phyloP scores from a whole-genome alignment of 176 grass and related monocot species.

The Zoysia japonica region DNA sequence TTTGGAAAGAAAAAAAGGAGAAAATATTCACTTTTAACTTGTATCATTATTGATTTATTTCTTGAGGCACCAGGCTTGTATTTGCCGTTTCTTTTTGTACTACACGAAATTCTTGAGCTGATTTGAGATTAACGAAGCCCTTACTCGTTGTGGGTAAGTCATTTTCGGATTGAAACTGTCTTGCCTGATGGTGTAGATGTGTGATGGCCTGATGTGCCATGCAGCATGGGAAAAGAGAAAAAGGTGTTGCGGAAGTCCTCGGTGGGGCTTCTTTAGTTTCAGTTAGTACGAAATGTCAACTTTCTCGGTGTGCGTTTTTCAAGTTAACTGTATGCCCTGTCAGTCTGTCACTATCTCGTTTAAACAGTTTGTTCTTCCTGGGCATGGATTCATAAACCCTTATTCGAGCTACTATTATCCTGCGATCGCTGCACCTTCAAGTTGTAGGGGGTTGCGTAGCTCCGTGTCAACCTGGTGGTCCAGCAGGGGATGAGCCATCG shows the following conservation, averaged over 20 bases:
- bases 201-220: background rate
- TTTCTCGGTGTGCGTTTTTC: no score
- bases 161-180: slow-evolving; percentile 7
- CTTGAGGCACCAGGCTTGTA: slow-evolving; percentile 29
- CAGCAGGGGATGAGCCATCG: no score
- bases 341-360: no score
- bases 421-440: no score
- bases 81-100: slow-evolving; percentile 32
- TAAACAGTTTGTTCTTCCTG: no score
- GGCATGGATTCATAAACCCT: no score
- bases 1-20: background rate
- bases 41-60: slow-evolving; percentile 63
- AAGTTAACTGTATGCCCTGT: no score
- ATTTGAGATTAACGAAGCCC: slow-evolving; percentile 24
- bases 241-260: background rate
- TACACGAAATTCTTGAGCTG: slow-evolving; percentile 26
- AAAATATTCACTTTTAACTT: slow-evolving; percentile 29
- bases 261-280: background rate
- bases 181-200: background rate
- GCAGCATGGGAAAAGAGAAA: background rate
- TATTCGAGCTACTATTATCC: no score
- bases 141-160: background rate
- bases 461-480: no score
- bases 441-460: no score
- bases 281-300: no score